A percentile compares a stretch with the other conserved stretches of the same genome.
Evolutionary conservation across 257 asterid species (phyloP).

Genomic region (Ophiorrhiza pumila): DNA sequence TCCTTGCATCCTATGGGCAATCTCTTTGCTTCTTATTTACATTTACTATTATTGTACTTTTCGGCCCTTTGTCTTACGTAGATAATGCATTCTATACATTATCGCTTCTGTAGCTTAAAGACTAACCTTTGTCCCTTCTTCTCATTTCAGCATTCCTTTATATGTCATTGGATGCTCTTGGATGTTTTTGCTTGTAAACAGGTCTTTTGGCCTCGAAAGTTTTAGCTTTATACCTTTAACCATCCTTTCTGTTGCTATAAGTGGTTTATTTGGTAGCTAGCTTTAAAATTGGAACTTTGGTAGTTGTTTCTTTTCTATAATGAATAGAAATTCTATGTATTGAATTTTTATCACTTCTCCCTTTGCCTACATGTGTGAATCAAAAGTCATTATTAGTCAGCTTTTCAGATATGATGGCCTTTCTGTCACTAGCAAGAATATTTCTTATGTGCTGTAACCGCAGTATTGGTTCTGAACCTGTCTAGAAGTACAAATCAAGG

Average conservation of each 20-base stretch:
- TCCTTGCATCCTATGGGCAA: neutral
- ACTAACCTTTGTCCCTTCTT: neutral
- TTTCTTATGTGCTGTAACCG: constrained; percentile 6
- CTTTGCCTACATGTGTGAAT: neutral
- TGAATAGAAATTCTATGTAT: neutral
- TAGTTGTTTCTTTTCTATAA: neutral
- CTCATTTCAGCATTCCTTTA: neutral
- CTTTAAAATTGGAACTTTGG: neutral
- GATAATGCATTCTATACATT: neutral
- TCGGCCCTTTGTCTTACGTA: neutral
- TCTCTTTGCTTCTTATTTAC: constrained; percentile 1
- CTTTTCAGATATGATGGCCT: neutral
- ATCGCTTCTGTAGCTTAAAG: neutral
- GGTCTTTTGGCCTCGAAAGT: neutral
- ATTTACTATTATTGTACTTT: neutral
- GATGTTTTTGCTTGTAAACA: neutral
- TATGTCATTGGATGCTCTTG: neutral
- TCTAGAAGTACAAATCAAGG: neutral
- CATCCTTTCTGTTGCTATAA: neutral
- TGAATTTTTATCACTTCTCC: constrained; percentile 2
- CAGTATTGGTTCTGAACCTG: neutral
- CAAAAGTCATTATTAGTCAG: neutral
- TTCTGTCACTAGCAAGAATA: neutral
- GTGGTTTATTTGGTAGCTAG: constrained; percentile 4
- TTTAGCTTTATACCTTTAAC: neutral